phyloP scores from a whole-genome alignment of 768 basidiomycete genomes.

The Mycena kentingensis region DNA sequence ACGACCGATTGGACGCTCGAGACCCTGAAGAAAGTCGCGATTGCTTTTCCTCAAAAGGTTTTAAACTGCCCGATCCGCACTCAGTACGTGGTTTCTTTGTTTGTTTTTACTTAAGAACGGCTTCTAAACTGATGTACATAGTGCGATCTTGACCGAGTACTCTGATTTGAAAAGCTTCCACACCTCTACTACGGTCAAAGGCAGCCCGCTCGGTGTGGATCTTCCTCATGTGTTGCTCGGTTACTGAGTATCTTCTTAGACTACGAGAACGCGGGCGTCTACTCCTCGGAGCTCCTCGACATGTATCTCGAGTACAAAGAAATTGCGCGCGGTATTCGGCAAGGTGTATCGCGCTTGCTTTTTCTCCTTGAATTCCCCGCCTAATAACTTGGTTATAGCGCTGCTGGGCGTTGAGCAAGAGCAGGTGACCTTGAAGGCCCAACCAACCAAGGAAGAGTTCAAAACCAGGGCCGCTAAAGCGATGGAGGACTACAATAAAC shows the following conservation, averaged over 20 bases:
- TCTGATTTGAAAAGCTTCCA: constrained; percentile 8
- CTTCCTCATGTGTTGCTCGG: too few species aligned
- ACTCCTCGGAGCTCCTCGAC: constrained; percentile 9
- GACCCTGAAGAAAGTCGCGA: constrained; percentile 4
- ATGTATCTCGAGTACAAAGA: constrained; percentile 10
- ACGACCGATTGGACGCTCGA: constrained; percentile 4
- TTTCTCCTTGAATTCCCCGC: not conserved
- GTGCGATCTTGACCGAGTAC: constrained; percentile 12
- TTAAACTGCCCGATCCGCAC: constrained; percentile 5
- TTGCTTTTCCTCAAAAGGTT: constrained; percentile 4
- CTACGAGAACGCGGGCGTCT: constrained; percentile 8
- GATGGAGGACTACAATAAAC: not conserved
- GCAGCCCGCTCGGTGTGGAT: not conserved
- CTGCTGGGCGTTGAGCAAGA: constrained; percentile 1
- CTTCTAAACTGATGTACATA: not conserved
- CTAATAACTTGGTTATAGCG: not conserved
- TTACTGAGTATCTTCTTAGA: not conserved
- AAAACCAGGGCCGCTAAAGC: not conserved
- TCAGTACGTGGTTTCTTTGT: not conserved
- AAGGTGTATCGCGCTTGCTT: not conserved
- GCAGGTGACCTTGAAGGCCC: not conserved
- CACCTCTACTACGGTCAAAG: not conserved
- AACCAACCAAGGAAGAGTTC: not conserved
- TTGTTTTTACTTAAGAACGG: not conserved
- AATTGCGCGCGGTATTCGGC: constrained; percentile 6